Percentiles rank a stretch among this genome's conserved stretches.
These are phyloP conservation scores for Saturnispora hagleri DNA, from an alignment of 805 yeast genomes.

Conservation along the genomic window DNA sequence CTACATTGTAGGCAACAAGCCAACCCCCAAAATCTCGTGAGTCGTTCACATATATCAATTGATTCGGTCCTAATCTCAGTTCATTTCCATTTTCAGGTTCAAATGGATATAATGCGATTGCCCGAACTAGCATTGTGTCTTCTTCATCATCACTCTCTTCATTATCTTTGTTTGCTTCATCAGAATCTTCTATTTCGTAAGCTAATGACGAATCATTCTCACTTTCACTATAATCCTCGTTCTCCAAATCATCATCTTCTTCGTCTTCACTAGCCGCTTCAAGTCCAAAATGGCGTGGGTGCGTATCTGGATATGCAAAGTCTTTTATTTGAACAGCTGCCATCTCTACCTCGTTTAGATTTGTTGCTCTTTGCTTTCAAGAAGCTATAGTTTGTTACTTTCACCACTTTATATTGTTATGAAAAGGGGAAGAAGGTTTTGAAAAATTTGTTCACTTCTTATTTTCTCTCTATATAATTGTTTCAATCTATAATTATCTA, in stretches of 20 bases:
- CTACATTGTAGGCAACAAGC: slow-evolving; percentile 85
- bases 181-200: not conserved
- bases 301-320: slow-evolving; percentile 64
- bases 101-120: slow-evolving; percentile 84
- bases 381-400: not conserved
- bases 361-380: not conserved
- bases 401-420: not conserved
- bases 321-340: slow-evolving; percentile 40
- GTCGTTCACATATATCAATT: slow-evolving; percentile 75
- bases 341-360: not conserved
- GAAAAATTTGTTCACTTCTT: not conserved
- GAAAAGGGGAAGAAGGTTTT: not conserved
- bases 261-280: not conserved
- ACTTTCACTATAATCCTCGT: slow-evolving; percentile 8
- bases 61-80: slow-evolving; percentile 68
- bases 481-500: not conserved
- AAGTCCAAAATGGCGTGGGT: slow-evolving; percentile 63
- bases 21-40: slow-evolving; percentile 46
- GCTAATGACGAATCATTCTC: slow-evolving; percentile 6
- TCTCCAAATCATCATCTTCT: not conserved
- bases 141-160: slow-evolving; percentile 15
- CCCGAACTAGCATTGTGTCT: slow-evolving; percentile 28
- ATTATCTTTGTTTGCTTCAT: slow-evolving; percentile 9
- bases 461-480: not conserved
- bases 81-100: slow-evolving; percentile 93